Evolutionary conservation across 805 yeast genomes (phyloP), one percentile per base, ranked within the genome.

Genomic region (Yarrowia deformans): DNA sequence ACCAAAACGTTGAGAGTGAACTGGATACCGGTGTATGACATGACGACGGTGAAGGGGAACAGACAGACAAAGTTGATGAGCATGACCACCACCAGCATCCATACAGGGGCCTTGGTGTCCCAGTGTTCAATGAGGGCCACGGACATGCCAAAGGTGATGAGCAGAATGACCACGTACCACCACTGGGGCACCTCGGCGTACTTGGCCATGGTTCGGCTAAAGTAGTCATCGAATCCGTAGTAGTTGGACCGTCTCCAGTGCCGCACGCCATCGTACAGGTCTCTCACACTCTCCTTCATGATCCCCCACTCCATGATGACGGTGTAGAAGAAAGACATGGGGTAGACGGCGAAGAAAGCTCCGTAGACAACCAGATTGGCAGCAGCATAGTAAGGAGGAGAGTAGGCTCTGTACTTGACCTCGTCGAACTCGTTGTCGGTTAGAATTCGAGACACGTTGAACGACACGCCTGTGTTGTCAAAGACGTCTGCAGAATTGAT

Each of bases 341-440:
- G 89, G 72, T 86, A 85, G 60, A 84, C 75, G 37, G 84, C 84
- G 75, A 86, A 86, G 73, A 80, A 83, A 0, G 88, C 84, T 23
- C 90, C 90, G 73, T 87, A 87, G 29, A 81, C 75, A 4, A 73
- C 72, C 56, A 73, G 43, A 60, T 68, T 64, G 37, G 72, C 90
- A 9, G 91, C 90, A 40, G 86, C 75, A 73, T 86, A 87, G 76
- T 83, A 88, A 8, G 92, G 91, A 14, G 90, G 90, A 0, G 91
- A 88, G 77, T 88, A 88, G 9, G 78, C 76, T 73, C 84, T 76
- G 76, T 88, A 88, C 6, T 80, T 85, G 10, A 76, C 78, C 61
- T 78, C 76, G 73, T 84, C 80, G 70, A 88, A 81, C 1, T 49
- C 46, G 52, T 71, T 72, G 34, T 72, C 48, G 16, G 67, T 63